Base-by-base conservation (phyloP, 2,329 filamentous ascomycete species). In the Penicillium italicum region DNA sequence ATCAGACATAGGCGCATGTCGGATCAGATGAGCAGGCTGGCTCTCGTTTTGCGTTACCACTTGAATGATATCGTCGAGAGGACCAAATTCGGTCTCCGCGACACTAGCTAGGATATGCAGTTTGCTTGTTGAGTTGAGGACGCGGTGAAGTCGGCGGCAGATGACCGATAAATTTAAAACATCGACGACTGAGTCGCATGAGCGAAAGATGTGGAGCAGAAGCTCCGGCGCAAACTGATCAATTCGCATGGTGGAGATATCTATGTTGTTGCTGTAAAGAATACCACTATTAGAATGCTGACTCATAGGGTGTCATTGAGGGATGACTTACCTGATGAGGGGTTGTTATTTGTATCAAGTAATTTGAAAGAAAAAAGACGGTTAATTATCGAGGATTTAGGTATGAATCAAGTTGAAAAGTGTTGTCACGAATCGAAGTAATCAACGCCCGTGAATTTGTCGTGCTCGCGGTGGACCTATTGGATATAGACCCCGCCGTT, bases 21-120 rank as follows among this genome's bases (percentile, higher is more conserved):
- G 82, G 42, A 75, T 70, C 33, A 81, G 60, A 64, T 86, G 83
- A 3, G 80, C 81, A 4, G 80, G 78, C 64, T 86, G 83, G 56
- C 79, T 83, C 38, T 77, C 72, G 61, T 86, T 86, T 66, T 85
- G 80, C 18, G 83, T 86, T 36, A 85, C 72, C 18, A 86, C 72
- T 64, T 85, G 83, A 53, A 82, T 76, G 56, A 83, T 79, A 66
- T 85, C 83, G 54, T 81, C 64, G 14, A 85, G 68, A 2, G 84
- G 84, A 0, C 84, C 83, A 61, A 80, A 83, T 65, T 86, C 80
- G 31, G 72, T 67, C 64, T 85, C 80, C 26, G 80, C 80, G 26
- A 77, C 81, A 48, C 73, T 66, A 56, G 78, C 75, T 51, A 86
- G 77, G 50, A 85, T 82, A 49, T 75, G 64, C 18, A 85, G 73